Evolutionary conservation across 768 basidiomycete genomes (phyloP), one percentile per base, ranked within the genome.

Genomic region (Serendipita sp.): DNA sequence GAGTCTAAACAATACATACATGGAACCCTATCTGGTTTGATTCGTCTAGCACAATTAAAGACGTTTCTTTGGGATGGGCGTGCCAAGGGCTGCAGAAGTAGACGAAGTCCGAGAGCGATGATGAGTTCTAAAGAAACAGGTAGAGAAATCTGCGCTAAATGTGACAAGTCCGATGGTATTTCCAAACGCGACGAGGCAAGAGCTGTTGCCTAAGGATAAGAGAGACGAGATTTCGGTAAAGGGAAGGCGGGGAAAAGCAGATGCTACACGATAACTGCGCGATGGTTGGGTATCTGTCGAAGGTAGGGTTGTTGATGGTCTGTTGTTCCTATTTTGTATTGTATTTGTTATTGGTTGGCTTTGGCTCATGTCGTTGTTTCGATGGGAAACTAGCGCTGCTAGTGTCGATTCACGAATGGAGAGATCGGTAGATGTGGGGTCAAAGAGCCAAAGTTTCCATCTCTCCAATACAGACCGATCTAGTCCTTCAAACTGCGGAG

Each of bases 371-470:
- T 34, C 23, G 34, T 23, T 63, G 13, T 40, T 5, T 40, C 40
- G 40, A 40, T 40, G 40, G 31, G 16, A 11, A 5, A 44, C 40
- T 27, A 68, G 36, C n/a, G 50, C 46, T 13, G 64, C 48, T 2
- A 70, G 48, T n/a, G 64, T 65, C 15, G 69, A 68, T n/a, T 66
- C 64, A 13, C 62, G 63, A n/a, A 67, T 18, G 15, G 43, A 33
- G 10, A 63, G 50, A 43, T 64, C 43, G 23, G 53, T 43, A 15
- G 60, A 31, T 46, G 63, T 64, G 8, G 82, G 81, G 67, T 91
- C 86, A 68, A 88, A 85, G 44, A 77, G 79, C 90, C 90, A 92
- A 33, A 87, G 68, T 67, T 92, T 88, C 90, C 90, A 92, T 63
- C 89, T 76, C 64, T 90, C 87, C 44, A 91, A 73, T 29, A 83